These are phyloP conservation scores for Saccharomyces uvarum DNA, from an alignment of 1,139 yeast species.

Conservation along the genomic window DNA sequence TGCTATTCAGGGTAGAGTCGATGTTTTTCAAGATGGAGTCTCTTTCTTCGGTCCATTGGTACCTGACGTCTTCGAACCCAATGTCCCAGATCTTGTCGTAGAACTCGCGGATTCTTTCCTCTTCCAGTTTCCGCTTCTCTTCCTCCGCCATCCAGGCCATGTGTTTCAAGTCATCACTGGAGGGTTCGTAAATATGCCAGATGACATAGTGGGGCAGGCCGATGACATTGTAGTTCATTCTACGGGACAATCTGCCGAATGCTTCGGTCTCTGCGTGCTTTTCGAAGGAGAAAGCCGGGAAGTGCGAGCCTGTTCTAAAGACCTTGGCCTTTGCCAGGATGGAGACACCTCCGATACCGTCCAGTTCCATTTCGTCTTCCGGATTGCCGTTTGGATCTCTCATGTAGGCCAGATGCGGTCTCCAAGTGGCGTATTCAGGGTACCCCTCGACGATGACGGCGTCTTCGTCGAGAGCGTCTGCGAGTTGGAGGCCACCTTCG, in stretches of 20 bases:
- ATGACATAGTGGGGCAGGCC: constrained; percentile 86
- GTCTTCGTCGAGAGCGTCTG: constrained; percentile 61
- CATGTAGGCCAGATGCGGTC: constrained; percentile 72
- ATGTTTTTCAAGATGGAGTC: constrained; percentile 64
- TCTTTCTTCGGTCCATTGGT: constrained; percentile 62
- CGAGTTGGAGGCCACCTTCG: constrained; percentile 59
- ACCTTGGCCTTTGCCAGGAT: constrained; percentile 74
- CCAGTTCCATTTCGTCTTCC: constrained; percentile 61
- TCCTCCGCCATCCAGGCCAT: constrained; percentile 97
- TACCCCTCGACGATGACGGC: constrained; percentile 89
- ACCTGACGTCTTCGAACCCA: constrained; percentile 67
- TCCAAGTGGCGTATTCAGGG: constrained; percentile 83
- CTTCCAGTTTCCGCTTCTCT: constrained; percentile 66
- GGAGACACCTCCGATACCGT: constrained; percentile 89
- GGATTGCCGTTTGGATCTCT: constrained; percentile 59
- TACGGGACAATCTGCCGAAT: constrained; percentile 77
- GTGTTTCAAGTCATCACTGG: constrained; percentile 77
- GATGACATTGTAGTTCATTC: constrained; percentile 73
- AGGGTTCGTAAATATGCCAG: constrained; percentile 84
- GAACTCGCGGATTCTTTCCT: constrained; percentile 55
- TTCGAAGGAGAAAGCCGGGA: constrained; percentile 82
- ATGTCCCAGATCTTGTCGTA: constrained; percentile 69
- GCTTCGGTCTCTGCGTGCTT: constrained; percentile 93
- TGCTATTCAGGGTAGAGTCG: constrained; percentile 33
- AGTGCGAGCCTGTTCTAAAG: constrained; percentile 76